Percentiles rank a stretch among this genome's conserved stretches.
Conservation (phyloP, 2,329 filamentous ascomycete genomes). For the Aspergillus pseudoviridinutans region DNA sequence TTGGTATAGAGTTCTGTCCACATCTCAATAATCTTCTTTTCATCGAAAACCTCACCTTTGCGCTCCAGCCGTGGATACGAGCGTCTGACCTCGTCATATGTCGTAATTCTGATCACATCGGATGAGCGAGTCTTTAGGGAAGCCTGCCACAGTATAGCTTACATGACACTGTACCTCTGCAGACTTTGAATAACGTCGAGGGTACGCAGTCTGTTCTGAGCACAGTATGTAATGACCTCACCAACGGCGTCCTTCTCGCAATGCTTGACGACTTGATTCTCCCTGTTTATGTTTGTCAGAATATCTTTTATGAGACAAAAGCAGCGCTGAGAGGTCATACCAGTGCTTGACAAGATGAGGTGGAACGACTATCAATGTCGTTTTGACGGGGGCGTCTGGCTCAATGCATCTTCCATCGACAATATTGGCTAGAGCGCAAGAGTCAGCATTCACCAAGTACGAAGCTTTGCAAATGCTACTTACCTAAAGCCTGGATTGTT, state of each 20-base stretch:
- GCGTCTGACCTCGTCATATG: slow-evolving; percentile 33
- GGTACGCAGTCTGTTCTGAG: slow-evolving; percentile 15
- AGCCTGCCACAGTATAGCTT: background rate
- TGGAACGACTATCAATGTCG: slow-evolving; percentile 38
- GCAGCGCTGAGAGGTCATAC: slow-evolving; percentile 13
- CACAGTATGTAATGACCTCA: slow-evolving; percentile 21
- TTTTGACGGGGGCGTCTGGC: slow-evolving; percentile 18
- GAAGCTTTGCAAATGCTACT: background rate
- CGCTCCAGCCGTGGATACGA: slow-evolving; percentile 28
- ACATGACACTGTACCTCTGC: slow-evolving; percentile 22
- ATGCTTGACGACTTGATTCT: slow-evolving; percentile 29
- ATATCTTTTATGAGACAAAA: background rate
- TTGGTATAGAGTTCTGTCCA: slow-evolving; percentile 21
- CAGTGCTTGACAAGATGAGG: slow-evolving; percentile 32
- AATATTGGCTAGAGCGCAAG: slow-evolving; percentile 29
- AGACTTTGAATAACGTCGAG: slow-evolving; percentile 18
- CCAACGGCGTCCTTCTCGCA: slow-evolving; percentile 22
- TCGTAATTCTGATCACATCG: slow-evolving; percentile 29
- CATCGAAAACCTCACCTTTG: slow-evolving; percentile 11
- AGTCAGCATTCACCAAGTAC: background rate
- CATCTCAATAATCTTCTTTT: slow-evolving; percentile 20
- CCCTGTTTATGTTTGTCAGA: slow-evolving; percentile 15
- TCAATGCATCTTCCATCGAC: slow-evolving; percentile 27
- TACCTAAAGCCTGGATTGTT: slow-evolving; percentile 35
- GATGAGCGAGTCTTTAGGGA: slow-evolving; percentile 3